Evolutionary conservation across 768 basidiomycete species (phyloP), one percentile per base, ranked within the genome.

Genomic region (Omphalotus guepiniiformis): DNA sequence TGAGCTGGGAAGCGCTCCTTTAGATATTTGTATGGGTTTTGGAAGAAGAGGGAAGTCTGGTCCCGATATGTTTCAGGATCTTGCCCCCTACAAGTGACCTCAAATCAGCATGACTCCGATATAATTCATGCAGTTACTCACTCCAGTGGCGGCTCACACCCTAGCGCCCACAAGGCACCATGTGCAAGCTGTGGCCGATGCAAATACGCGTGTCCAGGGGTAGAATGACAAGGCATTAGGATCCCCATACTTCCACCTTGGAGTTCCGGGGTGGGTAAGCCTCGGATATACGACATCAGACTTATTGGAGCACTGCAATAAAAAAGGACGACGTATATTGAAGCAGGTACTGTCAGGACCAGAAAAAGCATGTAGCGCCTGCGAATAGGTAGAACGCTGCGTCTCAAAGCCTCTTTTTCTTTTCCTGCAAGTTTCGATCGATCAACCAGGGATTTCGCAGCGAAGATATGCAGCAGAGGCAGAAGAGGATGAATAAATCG

Each of bases 141-240:
- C 93, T 76, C 64, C 1, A 95, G 63, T 0, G 95, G 95, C 2
- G 96, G 96, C 59, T 97, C 95, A 58, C 96, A 99, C 4, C 88
- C 86, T 19, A 99, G 62, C 18, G 87, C 80, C 93, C 94, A 98
- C 57, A 85, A 68, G 43, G 69, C 66, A 6, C 79, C 78, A 11
- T 69, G 60, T 18, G 78, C 79, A 7, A 91, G 73, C 40, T 85
- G 75, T 21, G 70, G 67, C 16, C 80, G 72, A 62, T 98, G 96
- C 6, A 98, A 61, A 63, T 93, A 85, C 2, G 92, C 82, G 58
- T 91, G 87, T 69, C 89, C 93, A 4, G 95, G 95, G 1, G 89
- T 91, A 18, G 94, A 96, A 67, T 99, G 95, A 53, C 96, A 99
- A 8, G 96, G 95, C 89, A 93, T 94, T 18, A 97, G 66, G 57